phyloP scores from a whole-genome alignment of 768 basidiomycete genomes.

The Galerina sulciceps region DNA sequence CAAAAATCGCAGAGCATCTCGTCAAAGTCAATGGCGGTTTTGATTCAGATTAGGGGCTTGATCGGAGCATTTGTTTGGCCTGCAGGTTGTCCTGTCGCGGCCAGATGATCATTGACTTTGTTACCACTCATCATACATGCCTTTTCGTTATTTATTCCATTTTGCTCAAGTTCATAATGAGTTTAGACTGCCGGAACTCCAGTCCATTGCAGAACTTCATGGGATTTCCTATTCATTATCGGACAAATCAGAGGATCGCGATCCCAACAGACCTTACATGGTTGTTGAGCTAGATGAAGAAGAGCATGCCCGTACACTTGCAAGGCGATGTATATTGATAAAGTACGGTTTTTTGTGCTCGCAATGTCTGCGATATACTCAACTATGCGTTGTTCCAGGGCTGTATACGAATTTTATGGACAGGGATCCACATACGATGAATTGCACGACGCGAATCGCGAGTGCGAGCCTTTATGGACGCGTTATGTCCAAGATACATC shows the following conservation, averaged over 20 bases:
- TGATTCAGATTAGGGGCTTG: too few species aligned
- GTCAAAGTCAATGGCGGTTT: too few species aligned
- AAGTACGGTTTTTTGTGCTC: constrained; percentile 56
- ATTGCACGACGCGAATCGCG: constrained; percentile 61
- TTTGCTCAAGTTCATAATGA: constrained; percentile 84
- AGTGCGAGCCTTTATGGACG: constrained; percentile 53
- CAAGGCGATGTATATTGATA: constrained; percentile 79
- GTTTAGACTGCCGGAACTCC: constrained; percentile 84
- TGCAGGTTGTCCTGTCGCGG: too few species aligned
- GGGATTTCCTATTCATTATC: constrained; percentile 64
- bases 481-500: constrained; percentile 67
- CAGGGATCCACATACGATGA: constrained; percentile 71
- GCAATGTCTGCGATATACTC: constrained; percentile 2
- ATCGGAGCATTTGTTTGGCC: background rate
- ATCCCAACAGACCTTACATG: constrained; percentile 74
- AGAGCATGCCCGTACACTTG: constrained; percentile 74
- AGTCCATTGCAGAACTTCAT: constrained; percentile 75
- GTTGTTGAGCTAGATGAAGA: constrained; percentile 70
- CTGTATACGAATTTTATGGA: constrained; percentile 79
- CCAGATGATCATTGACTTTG: too few species aligned
- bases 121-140: too few species aligned
- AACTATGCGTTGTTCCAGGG: constrained; percentile 44
- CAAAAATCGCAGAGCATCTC: too few species aligned
- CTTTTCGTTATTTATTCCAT: constrained; percentile 56
- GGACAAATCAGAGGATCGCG: constrained; percentile 44